A percentile compares a stretch with the other conserved stretches of the same genome.
Conservation (phyloP, 106 monocot species). For the Platanthera guangdongensis region DNA sequence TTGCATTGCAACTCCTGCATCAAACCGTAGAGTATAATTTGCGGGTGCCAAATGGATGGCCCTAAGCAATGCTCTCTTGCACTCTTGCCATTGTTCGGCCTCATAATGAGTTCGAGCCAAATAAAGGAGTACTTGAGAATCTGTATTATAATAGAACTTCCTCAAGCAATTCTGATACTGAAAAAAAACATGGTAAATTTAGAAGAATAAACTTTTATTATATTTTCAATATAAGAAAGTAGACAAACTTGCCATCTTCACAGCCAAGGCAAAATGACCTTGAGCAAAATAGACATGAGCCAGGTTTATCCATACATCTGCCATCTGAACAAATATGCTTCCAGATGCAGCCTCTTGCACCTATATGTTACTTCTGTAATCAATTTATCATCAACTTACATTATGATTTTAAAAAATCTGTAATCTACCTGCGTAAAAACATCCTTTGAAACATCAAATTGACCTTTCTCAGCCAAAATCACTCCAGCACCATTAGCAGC, state of each 20-base stretch:
- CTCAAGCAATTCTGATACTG: constrained; percentile 99
- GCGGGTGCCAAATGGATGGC: constrained; percentile 95
- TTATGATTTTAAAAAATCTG: not conserved
- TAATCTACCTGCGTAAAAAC: constrained; percentile 78
- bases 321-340: constrained; percentile 93
- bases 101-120: constrained; percentile 91
- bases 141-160: constrained; percentile 89
- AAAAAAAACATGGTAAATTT: constrained; percentile 16
- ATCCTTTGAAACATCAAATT: constrained; percentile 92
- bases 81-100: constrained; percentile 99
- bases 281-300: constrained; percentile 99
- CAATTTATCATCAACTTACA: not conserved
- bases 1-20: constrained; percentile 98
- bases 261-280: constrained; percentile 88
- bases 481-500: constrained; percentile 98
- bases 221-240: not conserved
- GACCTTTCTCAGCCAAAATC: constrained; percentile 90
- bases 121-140: constrained; percentile 74
- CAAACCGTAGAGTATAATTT: constrained; percentile 81
- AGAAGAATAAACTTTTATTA: constrained; percentile 5
- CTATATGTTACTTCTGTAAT: constrained; percentile 19
- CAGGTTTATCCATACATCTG: constrained; percentile 96
- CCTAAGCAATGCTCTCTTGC: constrained; percentile 84
- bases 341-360: constrained; percentile 99
- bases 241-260: constrained; percentile 68